Base-by-base conservation (phyloP, 2,329 filamentous ascomycete genomes). In the Hymenotorrendiella dingleyae region DNA sequence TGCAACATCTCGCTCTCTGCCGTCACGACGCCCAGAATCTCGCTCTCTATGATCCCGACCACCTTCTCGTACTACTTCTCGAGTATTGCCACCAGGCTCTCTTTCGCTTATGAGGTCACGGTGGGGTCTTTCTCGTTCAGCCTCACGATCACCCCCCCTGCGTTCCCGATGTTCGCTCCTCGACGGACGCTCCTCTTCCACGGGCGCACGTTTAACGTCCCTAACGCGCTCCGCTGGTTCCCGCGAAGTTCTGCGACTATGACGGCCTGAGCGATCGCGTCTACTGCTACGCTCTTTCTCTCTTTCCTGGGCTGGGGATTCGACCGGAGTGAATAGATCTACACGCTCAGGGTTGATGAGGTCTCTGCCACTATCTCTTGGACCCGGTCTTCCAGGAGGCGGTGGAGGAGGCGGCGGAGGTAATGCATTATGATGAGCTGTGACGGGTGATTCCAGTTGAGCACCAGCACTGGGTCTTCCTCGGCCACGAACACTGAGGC, bases 351-450 rank as follows among this genome's bases (percentile, higher is more conserved):
- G 49, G 27, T 58, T 58, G 4, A 58, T 43, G 6, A 54, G 21
- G 23, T 57, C 55, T 48, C 50, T 44, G 6, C 40, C 45, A 19
- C 35, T 12, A 32, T 60, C 56, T 36, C 49, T 52, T 21, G 37
- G n/a, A 2, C 51, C 49, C n/a, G 47, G 40, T 40, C 48, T 50
- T 23, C 45, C 49, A 11, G 47, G 14, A 62, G 65, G 36, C 0
- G 73, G 72, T 3, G 73, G 73, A 12, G 69, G 64, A 6, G 69
- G 64, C 4, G 76, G 73, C 6, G 76, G 74, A 14, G 70, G 72
- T 17, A 75, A 74, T 1, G 72, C 72, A 2, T 78, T 64, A 4
- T 80, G 76, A 65, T 64, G 16, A 70, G 71, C 19, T 70, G 74
- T 40, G 66, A 72, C 32, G 70, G 76, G 3, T 69, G 75, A 14